phyloP scores from a whole-genome alignment of 2,329 filamentous ascomycete species.

The Cryphonectria parasitica region DNA sequence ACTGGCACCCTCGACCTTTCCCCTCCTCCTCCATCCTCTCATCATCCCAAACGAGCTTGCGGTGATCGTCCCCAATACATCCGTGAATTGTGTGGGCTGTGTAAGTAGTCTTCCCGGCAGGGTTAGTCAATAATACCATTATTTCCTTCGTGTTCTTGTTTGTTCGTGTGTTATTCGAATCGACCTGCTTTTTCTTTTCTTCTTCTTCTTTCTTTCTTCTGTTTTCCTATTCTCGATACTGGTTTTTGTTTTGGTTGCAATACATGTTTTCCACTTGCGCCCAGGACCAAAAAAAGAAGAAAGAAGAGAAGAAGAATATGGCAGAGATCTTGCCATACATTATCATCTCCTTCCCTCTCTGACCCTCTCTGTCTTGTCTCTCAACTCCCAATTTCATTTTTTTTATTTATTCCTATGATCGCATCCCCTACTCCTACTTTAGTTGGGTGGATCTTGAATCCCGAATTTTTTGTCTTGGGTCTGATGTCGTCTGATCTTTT shows the following conservation, averaged over 20 bases:
- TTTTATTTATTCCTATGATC: background rate
- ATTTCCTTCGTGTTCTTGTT: conserved; percentile 5
- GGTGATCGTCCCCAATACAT: background rate
- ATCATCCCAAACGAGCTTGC: background rate
- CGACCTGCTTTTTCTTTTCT: background rate
- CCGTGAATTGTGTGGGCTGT: background rate
- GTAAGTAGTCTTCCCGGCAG: background rate
- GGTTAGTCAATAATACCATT: conserved; percentile 24
- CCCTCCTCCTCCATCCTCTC: no score
- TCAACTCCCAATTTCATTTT: background rate
- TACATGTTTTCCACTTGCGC: no score
- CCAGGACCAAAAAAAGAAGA: no score
- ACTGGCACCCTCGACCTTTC: background rate
- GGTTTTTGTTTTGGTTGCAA: background rate
- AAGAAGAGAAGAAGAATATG: no score
- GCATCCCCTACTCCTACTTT: background rate
- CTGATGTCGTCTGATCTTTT: background rate
- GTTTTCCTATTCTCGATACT: background rate
- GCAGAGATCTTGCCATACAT: background rate
- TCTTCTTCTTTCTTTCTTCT: background rate
- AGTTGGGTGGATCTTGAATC: background rate
- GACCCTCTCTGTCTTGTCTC: no score
- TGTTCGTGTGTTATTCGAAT: background rate
- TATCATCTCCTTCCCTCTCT: no score
- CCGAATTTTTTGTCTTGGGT: background rate